phyloP scores from a whole-genome alignment of 257 asterid species.

The Parsonsia alboflavescens region DNA sequence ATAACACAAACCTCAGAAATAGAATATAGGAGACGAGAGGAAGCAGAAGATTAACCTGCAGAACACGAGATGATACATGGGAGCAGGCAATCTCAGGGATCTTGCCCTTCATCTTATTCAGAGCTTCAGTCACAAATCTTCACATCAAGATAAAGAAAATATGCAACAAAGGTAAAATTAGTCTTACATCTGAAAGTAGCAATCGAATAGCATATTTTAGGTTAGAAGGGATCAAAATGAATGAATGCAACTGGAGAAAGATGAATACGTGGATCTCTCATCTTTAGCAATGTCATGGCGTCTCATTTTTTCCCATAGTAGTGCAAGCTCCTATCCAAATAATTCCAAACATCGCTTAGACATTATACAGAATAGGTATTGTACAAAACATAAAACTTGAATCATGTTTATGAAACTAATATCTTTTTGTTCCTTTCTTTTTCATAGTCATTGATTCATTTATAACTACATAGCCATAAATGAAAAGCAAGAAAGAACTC shows the following conservation, averaged over 20 bases:
- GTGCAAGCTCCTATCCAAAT: slow-evolving; percentile 60
- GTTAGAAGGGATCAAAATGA: neutral
- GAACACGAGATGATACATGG: slow-evolving; percentile 85
- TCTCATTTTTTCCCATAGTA: slow-evolving; percentile 94
- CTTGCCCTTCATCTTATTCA: slow-evolving; percentile 83
- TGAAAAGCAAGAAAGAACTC: neutral
- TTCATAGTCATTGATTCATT: neutral
- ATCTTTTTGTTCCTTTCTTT: too few species aligned
- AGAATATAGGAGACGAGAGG: neutral
- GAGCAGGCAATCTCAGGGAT: slow-evolving; percentile 86
- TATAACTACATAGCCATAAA: neutral
- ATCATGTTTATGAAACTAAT: neutral
- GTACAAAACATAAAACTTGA: neutral
- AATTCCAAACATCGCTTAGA: slow-evolving; percentile 14
- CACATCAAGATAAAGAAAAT: neutral
- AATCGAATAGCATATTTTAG: neutral
- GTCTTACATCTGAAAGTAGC: neutral
- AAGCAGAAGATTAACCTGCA: slow-evolving; percentile 54
- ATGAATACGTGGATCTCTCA: slow-evolving; percentile 64
- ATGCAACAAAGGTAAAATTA: neutral
- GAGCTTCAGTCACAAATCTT: slow-evolving; percentile 79
- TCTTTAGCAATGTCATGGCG: slow-evolving; percentile 63
- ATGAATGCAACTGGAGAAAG: neutral
- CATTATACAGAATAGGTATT: neutral
- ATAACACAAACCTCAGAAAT: slow-evolving; percentile 14